A percentile compares a stretch with the other conserved stretches of the same genome.
These are phyloP conservation scores for Phytophthora multivora DNA, from an alignment of 352 stramenopile species.

Conservation along the genomic window DNA sequence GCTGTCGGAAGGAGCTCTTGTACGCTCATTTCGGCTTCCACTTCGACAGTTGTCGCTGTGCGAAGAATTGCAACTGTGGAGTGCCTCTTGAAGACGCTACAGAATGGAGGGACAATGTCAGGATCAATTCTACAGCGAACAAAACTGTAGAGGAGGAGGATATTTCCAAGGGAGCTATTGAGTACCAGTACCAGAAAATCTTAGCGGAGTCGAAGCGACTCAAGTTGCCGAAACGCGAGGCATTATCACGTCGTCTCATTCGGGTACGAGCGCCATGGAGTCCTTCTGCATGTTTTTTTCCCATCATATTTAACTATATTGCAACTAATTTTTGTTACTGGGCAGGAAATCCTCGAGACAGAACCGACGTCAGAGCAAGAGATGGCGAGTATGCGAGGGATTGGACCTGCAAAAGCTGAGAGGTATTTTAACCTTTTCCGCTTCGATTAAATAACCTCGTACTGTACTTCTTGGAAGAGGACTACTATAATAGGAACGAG, in stretches of 20 bases:
- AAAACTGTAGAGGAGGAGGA: constrained; percentile 7
- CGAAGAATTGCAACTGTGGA: constrained; percentile 71
- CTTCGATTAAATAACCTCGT: constrained; percentile 24
- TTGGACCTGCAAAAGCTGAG: constrained; percentile 51
- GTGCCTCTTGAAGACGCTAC: constrained; percentile 17
- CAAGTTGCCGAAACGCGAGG: constrained; percentile 61
- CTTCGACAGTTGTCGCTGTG: constrained; percentile 45
- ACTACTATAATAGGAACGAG: too few species aligned
- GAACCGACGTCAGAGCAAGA: constrained; percentile 54
- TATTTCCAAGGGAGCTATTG: constrained; percentile 38
- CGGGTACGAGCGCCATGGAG: too few species aligned
- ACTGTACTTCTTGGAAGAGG: too few species aligned
- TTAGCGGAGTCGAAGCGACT: constrained; percentile 44
- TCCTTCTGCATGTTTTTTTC: too few species aligned
- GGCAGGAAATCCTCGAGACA: constrained; percentile 53
- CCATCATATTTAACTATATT: too few species aligned
- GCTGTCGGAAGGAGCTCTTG: constrained; percentile 63
- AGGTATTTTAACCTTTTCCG: constrained; percentile 60
- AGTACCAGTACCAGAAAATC: constrained; percentile 72
- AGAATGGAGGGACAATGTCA: constrained; percentile 14
- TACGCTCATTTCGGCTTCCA: constrained; percentile 60
- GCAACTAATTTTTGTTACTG: background rate
- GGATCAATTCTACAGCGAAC: background rate
- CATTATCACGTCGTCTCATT: constrained; percentile 53
- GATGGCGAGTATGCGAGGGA: constrained; percentile 66